phyloP scores from a whole-genome alignment of 345 rosid species.

The Eucalyptus sp. region DNA sequence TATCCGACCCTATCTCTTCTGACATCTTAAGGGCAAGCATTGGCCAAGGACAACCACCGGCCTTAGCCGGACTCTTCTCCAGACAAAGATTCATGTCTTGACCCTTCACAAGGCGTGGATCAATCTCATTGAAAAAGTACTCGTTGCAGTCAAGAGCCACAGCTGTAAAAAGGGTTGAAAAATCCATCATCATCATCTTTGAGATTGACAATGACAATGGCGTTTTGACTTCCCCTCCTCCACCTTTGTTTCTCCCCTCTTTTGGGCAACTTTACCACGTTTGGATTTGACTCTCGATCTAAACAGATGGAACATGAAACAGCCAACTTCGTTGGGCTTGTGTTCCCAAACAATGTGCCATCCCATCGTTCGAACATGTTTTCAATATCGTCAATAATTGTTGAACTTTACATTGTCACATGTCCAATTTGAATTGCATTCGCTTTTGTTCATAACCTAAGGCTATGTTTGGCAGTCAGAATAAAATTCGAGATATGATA shows the following conservation, averaged over 20 bases:
- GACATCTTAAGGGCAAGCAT: neutral
- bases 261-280: neutral
- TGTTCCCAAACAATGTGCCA: neutral
- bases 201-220: neutral
- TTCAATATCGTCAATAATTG: neutral
- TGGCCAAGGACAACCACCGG: neutral
- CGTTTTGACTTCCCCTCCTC: neutral
- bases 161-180: neutral
- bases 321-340: neutral
- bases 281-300: neutral
- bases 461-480: too few species aligned
- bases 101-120: neutral
- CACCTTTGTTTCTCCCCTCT: neutral
- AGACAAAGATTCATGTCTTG: neutral
- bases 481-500: too few species aligned
- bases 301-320: neutral
- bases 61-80: neutral
- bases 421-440: neutral
- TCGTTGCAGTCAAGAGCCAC: neutral
- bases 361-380: neutral
- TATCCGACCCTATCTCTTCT: accelerated
- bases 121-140: neutral
- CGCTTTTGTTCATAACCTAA: neutral
- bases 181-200: neutral
- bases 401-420: neutral